Conservation (phyloP, 2,329 filamentous ascomycete species). For the Epichloe sibirici region DNA sequence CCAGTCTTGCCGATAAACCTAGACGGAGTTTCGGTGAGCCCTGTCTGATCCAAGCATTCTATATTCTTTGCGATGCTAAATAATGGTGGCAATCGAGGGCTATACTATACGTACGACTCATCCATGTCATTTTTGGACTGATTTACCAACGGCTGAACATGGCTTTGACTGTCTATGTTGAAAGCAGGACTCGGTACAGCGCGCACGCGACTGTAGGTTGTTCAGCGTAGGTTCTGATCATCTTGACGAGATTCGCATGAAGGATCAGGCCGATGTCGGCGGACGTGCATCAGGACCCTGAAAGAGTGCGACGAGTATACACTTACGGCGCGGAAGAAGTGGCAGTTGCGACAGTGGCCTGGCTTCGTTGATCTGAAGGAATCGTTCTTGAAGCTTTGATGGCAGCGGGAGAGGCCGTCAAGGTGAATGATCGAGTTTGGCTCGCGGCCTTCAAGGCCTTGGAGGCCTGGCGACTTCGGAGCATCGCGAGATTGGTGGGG, state of each 20-base stretch:
- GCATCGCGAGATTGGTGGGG: slow-evolving; percentile 26
- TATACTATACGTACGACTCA: slow-evolving; percentile 67
- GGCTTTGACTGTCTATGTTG: slow-evolving; percentile 37
- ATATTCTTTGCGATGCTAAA: neutral
- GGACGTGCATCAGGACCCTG: neutral
- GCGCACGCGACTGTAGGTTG: slow-evolving; percentile 29
- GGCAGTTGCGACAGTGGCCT: slow-evolving; percentile 35
- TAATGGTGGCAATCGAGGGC: slow-evolving; percentile 1
- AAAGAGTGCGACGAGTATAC: slow-evolving; percentile 7
- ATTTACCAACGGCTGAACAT: slow-evolving; percentile 59
- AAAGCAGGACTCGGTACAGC: slow-evolving; percentile 51
- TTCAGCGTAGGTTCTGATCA: neutral
- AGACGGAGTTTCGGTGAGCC: slow-evolving; percentile 4
- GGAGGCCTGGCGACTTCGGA: slow-evolving; percentile 34
- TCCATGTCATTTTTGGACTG: slow-evolving; percentile 54
- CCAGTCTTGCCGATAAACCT: slow-evolving; percentile 91
- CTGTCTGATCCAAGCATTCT: neutral
- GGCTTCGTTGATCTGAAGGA: slow-evolving; percentile 30
- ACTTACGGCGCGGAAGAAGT: slow-evolving; percentile 40
- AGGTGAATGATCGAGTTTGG: slow-evolving; percentile 28
- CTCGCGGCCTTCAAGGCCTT: slow-evolving; percentile 33
- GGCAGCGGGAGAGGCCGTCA: slow-evolving; percentile 24
- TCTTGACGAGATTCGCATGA: neutral
- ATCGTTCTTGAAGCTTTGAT: slow-evolving; percentile 27
- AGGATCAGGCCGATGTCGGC: slow-evolving; percentile 7